Conservation (phyloP, 805 yeast genomes). For the Kodamaea kaohsiungensis region DNA sequence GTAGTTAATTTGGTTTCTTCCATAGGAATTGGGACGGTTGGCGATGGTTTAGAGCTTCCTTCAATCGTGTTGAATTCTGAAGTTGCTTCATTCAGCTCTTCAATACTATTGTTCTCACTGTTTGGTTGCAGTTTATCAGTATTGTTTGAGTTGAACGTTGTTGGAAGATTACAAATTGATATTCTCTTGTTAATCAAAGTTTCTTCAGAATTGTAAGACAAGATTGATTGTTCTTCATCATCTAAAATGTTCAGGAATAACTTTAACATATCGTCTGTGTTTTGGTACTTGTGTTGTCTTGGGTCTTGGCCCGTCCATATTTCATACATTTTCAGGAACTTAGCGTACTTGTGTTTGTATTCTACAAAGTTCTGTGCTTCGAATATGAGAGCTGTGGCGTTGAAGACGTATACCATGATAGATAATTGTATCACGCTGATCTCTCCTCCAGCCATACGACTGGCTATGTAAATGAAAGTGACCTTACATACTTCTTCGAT, state of each 20-base stretch:
- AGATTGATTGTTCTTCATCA: constrained; percentile 13
- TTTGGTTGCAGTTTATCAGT: not conserved
- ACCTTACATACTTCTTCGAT: constrained; percentile 13
- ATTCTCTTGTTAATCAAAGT: constrained; percentile 15
- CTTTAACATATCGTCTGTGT: constrained; percentile 12
- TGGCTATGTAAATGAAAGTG: constrained; percentile 5
- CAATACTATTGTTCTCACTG: not conserved
- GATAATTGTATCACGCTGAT: constrained; percentile 11
- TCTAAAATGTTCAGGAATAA: constrained; percentile 12
- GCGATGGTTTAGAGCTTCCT: not conserved
- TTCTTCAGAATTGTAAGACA: constrained; percentile 17
- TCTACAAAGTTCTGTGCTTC: not conserved
- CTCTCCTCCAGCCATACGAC: not conserved
- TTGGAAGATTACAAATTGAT: constrained; percentile 15
- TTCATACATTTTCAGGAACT: constrained; percentile 18
- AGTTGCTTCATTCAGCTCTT: not conserved
- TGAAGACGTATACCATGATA: constrained; percentile 11
- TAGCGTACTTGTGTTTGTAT: constrained; percentile 14
- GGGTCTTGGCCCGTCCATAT: constrained; percentile 19
- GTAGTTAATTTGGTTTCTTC: constrained; percentile 1
- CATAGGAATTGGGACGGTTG: not conserved
- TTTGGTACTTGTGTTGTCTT: constrained; percentile 11
- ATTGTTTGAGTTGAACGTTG: constrained; percentile 12
- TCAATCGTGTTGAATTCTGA: not conserved
- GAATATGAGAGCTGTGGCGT: not conserved